Conservation (phyloP, 139 green algal species). For the Auxenochlorella protothecoides region DNA sequence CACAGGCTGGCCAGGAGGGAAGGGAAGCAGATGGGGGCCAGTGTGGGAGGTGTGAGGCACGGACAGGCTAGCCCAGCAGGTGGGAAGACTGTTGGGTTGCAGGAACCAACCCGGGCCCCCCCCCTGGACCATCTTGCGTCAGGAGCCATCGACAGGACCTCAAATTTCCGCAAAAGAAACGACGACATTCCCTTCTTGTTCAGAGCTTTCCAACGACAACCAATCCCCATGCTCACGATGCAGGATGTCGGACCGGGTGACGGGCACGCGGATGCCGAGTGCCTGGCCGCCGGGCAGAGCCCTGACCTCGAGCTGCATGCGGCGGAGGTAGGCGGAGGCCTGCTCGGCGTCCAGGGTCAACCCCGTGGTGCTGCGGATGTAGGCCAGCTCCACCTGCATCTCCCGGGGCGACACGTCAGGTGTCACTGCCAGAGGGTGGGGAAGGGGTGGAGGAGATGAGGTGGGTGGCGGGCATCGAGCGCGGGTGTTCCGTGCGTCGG, state of each 20-base stretch:
- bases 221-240: conserved; percentile 33
- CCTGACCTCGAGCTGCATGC: conserved; percentile 72
- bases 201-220: no score
- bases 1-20: conserved; percentile 41
- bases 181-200: no score
- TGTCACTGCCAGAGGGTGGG: conserved; percentile 35
- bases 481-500: no score
- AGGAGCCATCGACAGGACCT: no score
- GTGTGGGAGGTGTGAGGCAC: background rate
- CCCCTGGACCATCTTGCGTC: no score
- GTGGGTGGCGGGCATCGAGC: no score
- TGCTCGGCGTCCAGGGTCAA: conserved; percentile 35
- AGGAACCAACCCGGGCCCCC: no score
- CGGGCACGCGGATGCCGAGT: conserved; percentile 52
- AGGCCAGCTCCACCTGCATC: conserved; percentile 53
- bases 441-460: no score
- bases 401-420: conserved; percentile 59
- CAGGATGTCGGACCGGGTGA: conserved; percentile 85
- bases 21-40: no score
- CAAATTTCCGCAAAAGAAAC: no score
- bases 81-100: no score
- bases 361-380: conserved; percentile 75
- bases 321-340: conserved; percentile 59
- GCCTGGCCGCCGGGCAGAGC: background rate
- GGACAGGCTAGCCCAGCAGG: background rate